Percentiles rank a stretch among this genome's conserved stretches.
Conservation (phyloP, 1,139 yeast genomes). For the Debaryomycetaceae sp. region DNA sequence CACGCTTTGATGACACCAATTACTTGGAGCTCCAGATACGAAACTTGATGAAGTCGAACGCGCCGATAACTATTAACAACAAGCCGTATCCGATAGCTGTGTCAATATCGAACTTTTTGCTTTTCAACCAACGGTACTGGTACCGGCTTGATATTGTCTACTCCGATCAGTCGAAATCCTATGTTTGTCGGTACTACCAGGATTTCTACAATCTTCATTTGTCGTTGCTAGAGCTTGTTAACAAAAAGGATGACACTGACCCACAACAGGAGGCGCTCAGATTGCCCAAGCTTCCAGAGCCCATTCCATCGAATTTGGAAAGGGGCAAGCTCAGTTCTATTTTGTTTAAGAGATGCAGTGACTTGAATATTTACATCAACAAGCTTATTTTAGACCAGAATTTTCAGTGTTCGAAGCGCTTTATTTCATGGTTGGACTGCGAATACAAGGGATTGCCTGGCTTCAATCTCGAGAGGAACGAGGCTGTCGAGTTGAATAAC, state of each 20-base stretch:
- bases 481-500: slow-evolving; percentile 7
- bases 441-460: slow-evolving; percentile 22
- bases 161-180: slow-evolving; percentile 27
- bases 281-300: slow-evolving; percentile 44
- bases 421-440: slow-evolving; percentile 33
- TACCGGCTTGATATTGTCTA: slow-evolving; percentile 38
- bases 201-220: slow-evolving; percentile 43
- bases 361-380: slow-evolving; percentile 33
- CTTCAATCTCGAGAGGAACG: slow-evolving; percentile 9
- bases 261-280: slow-evolving; percentile 9
- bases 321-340: slow-evolving; percentile 2
- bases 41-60: slow-evolving; percentile 6
- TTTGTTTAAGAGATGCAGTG: slow-evolving; percentile 26
- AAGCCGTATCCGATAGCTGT: slow-evolving; percentile 29
- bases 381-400: slow-evolving; percentile 22
- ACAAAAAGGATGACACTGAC: slow-evolving; percentile 1
- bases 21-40: slow-evolving; percentile 14
- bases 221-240: slow-evolving; percentile 14
- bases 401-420: slow-evolving; percentile 23
- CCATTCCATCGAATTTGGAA: slow-evolving; percentile 24
- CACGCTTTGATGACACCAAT: slow-evolving; percentile 8
- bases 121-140: slow-evolving; percentile 37
- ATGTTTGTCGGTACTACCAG: slow-evolving; percentile 39
- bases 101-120: slow-evolving; percentile 33
- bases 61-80: slow-evolving; percentile 30